Percentiles rank a stretch among this genome's conserved stretches.
Conservation (phyloP, 1,284 basidiomycete species). For the Ganoderma leucocontextum region DNA sequence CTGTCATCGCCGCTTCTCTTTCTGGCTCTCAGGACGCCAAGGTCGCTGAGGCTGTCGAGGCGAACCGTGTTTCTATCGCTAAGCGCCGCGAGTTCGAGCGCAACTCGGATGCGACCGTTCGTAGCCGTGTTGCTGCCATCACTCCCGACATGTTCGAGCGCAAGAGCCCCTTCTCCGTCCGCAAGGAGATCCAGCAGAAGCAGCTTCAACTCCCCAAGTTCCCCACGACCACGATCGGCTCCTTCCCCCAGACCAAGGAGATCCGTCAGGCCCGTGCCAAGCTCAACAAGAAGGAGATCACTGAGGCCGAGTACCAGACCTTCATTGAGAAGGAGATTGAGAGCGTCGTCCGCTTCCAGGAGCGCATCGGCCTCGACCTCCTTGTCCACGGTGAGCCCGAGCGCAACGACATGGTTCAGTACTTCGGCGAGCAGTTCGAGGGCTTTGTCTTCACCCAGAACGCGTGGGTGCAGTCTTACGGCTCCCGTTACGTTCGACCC, state of each 20-base stretch:
- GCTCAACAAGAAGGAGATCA: slow-evolving; percentile 93
- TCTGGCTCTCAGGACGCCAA: slow-evolving; percentile 83
- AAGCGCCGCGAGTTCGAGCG: slow-evolving; percentile 97
- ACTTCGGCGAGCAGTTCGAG: slow-evolving; percentile 97
- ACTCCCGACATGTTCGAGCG: slow-evolving; percentile 90
- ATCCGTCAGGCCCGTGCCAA: slow-evolving; percentile 96
- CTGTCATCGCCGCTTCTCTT: slow-evolving; percentile 85
- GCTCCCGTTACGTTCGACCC: slow-evolving; percentile 96
- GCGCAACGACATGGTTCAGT: slow-evolving; percentile 99
- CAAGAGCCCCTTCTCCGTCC: slow-evolving; percentile 89
- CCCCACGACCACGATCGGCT: slow-evolving; percentile 99
- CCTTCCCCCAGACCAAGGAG: slow-evolving; percentile 99
- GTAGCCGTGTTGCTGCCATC: slow-evolving; percentile 94
- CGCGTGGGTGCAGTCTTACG: slow-evolving; percentile 99
- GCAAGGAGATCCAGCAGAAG: slow-evolving; percentile 91
- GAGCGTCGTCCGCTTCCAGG: slow-evolving; percentile 95
- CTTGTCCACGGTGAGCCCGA: slow-evolving; percentile 99
- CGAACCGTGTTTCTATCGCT: slow-evolving; percentile 91
- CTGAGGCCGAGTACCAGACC: slow-evolving; percentile 90
- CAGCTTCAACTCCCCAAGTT: slow-evolving; percentile 94
- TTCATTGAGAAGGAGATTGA: slow-evolving; percentile 99
- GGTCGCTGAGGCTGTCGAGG: slow-evolving; percentile 78
- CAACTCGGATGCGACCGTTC: slow-evolving; percentile 94
- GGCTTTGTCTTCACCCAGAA: slow-evolving; percentile 99
- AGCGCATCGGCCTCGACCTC: slow-evolving; percentile 95